Conservation (phyloP, 1,139 yeast species). For the Meyerozyma guilliermondii region DNA sequence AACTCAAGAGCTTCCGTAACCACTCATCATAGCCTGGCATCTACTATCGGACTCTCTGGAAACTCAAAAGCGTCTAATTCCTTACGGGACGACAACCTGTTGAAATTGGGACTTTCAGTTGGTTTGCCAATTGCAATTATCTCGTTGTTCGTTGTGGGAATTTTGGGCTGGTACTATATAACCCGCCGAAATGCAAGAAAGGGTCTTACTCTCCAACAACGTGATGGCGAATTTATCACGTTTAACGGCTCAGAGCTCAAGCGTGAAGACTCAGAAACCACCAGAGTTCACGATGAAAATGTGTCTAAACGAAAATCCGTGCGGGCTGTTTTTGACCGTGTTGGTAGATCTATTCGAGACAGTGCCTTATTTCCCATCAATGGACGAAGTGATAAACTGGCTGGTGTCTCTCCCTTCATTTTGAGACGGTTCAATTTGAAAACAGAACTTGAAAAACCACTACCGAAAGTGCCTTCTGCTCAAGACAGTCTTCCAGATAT, state of each 20-base stretch:
- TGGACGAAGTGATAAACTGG: constrained; percentile 1
- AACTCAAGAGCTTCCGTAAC: no score
- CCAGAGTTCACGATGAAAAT: background rate
- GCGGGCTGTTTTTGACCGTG: background rate
- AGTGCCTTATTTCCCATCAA: background rate
- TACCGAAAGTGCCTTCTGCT: background rate
- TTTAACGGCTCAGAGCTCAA: constrained; percentile 6
- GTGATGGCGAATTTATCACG: constrained; percentile 7
- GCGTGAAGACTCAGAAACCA: constrained; percentile 4
- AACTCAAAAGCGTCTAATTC: background rate
- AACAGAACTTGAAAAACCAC: constrained; percentile 1
- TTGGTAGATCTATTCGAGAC: background rate
- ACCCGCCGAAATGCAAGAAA: constrained; percentile 15
- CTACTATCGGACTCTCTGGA: background rate
- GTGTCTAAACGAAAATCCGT: constrained; percentile 14
- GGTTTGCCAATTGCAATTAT: constrained; percentile 40
- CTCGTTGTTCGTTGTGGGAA: constrained; percentile 19
- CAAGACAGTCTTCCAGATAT: constrained; percentile 1
- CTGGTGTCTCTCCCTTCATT: constrained; percentile 1
- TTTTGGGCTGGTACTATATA: constrained; percentile 18
- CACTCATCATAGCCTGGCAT: background rate
- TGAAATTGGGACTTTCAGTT: constrained; percentile 34
- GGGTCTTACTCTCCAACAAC: constrained; percentile 16
- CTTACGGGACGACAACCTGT: constrained; percentile 5
- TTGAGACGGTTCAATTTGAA: background rate